Percentiles rank a stretch among this genome's conserved stretches.
Conservation (phyloP, 2,329 filamentous ascomycete species). For the Botrytis squamosa region DNA sequence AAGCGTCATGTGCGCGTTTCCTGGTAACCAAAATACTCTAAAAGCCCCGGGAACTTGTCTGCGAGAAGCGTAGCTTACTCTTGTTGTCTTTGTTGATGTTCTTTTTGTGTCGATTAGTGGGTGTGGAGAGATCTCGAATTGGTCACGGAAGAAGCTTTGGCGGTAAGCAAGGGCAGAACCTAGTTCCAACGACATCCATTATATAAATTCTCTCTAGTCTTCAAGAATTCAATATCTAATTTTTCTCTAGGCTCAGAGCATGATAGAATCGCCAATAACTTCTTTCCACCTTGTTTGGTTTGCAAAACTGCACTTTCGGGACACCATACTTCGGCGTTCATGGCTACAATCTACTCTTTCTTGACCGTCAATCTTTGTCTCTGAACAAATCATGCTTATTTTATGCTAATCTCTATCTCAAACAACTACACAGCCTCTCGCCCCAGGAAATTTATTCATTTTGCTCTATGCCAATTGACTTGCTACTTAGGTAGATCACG, state of each 20-base stretch:
- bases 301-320: background rate
- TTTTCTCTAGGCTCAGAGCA: background rate
- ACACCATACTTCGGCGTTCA: background rate
- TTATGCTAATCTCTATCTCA: background rate
- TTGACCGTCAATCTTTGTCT: background rate
- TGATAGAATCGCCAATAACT: rapidly evolving
- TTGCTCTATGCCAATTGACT: background rate
- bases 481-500: background rate
- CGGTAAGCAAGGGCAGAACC: background rate
- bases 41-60: rapidly evolving
- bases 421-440: background rate
- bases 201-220: background rate
- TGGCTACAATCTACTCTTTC: background rate
- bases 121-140: background rate
- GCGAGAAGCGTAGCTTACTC: background rate
- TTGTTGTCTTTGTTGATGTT: background rate
- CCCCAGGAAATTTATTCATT: too few species aligned
- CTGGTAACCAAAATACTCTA: background rate
- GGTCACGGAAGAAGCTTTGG: background rate
- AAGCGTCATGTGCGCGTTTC: background rate
- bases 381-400: background rate
- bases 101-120: background rate
- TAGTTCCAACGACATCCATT: background rate
- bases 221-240: background rate
- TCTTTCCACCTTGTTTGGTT: background rate